Evolutionary conservation across 2,329 filamentous ascomycete genomes (phyloP).

Genomic region (Fusarium gaditjirri): DNA sequence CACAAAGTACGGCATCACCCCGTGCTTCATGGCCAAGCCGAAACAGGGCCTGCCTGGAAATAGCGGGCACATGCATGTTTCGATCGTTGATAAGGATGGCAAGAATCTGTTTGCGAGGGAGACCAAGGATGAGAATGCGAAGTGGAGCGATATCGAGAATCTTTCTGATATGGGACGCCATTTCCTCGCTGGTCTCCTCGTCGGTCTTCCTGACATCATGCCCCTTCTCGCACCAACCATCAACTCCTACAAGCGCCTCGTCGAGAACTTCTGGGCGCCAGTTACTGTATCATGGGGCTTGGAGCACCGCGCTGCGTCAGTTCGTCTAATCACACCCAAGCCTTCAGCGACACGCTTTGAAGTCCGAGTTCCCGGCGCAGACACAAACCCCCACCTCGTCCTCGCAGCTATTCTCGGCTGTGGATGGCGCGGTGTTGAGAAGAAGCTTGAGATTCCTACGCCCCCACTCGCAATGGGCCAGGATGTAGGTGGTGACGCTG

Average conservation of each 20-base stretch:
- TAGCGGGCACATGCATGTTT: conserved; percentile 95
- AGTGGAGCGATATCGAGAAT: conserved; percentile 78
- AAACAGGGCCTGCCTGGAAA: conserved; percentile 91
- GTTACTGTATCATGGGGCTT: conserved; percentile 98
- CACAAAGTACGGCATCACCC: conserved; percentile 88
- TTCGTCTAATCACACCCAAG: conserved; percentile 89
- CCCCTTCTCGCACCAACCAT: conserved; percentile 92
- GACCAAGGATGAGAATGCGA: conserved; percentile 74
- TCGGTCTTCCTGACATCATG: conserved; percentile 94
- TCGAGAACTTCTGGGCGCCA: conserved; percentile 99
- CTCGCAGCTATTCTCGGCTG: conserved; percentile 87
- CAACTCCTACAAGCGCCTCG: conserved; percentile 97
- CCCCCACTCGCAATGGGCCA: conserved; percentile 88
- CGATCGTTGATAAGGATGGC: conserved; percentile 80
- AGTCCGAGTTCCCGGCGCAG: conserved; percentile 91
- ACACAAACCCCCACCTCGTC: conserved; percentile 89
- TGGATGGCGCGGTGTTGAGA: conserved; percentile 91
- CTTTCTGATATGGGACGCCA: conserved; percentile 91
- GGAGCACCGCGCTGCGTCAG: conserved; percentile 91
- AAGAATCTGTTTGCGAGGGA: conserved; percentile 87
- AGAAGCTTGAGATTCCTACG: conserved; percentile 85
- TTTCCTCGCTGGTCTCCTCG: conserved; percentile 90
- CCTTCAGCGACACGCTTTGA: conserved; percentile 91
- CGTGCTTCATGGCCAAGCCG: conserved; percentile 99
- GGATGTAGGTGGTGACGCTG: conserved; percentile 76